Evolutionary conservation across 139 green algal species (phyloP).

Genomic region (Coccomyxa sp.): DNA sequence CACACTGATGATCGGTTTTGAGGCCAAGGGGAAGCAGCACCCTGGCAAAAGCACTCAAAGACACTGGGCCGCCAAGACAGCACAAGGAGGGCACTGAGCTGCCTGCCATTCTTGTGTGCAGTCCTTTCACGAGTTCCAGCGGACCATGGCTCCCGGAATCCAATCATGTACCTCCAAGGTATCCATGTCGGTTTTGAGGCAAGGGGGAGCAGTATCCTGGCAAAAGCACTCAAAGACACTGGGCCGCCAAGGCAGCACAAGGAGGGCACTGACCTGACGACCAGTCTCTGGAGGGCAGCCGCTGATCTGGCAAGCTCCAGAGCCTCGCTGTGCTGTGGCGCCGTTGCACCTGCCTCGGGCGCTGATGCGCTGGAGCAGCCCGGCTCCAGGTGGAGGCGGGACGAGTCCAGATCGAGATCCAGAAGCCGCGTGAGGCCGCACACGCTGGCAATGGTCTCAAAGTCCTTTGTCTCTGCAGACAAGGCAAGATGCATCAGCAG

Average conservation of each 20-base stretch:
- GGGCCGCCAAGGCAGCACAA: background rate
- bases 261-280: slow-evolving; percentile 3
- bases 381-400: background rate
- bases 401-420: slow-evolving; percentile 29
- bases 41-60: too few relatives aligned
- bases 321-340: too few relatives aligned
- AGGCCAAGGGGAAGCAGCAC: too few relatives aligned
- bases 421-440: slow-evolving; percentile 41
- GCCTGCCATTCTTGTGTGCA: slow-evolving; percentile 14
- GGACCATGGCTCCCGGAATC: too few relatives aligned
- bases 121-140: too few relatives aligned
- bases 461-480: slow-evolving; percentile 16
- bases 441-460: slow-evolving; percentile 34
- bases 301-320: slow-evolving; percentile 7
- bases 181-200: too few relatives aligned
- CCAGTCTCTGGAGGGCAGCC: slow-evolving; percentile 24
- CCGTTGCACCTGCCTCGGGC: background rate
- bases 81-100: background rate
- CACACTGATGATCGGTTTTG: too few relatives aligned
- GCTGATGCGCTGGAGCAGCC: background rate
- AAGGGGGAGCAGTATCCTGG: too few relatives aligned
- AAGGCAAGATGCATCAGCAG: too few relatives aligned
- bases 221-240: too few relatives aligned
- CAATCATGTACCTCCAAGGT: too few relatives aligned
- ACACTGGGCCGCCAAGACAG: background rate